Evolutionary conservation across 169 alveolate genomes (phyloP), one percentile per base, ranked within the genome.

Genomic region (Cyclospora cayetanensis): DNA sequence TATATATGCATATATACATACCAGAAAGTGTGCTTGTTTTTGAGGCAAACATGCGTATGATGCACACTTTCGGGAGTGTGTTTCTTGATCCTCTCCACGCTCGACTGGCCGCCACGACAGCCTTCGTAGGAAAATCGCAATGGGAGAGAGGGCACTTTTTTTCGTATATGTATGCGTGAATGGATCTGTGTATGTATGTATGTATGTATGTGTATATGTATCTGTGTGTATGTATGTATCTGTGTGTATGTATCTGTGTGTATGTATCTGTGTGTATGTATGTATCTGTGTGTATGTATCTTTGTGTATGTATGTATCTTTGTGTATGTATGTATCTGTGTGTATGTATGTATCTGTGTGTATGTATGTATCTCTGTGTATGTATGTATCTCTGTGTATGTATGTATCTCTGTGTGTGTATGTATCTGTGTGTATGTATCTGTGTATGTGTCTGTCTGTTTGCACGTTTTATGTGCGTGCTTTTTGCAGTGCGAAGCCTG

Each of bases 401-500:
- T 77, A 27, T 20, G 2, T 53, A 20, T 20, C 18, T 77, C 70
- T 20, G 37, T 77, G 43, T 74, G 29, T 74, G 25, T 74, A 11
- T 74, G 27, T 11, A 41, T 39, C 25, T 27, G 18, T 41, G 90
- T 82, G 68, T 77, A 12, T 77, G 31, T 77, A 12, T 77, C 37
- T 9, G 15, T 9, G 70, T 77, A 3, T 77, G 65, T 9, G 3
- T 77, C 52, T 20, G 2, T 53, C 31, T 20, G 18, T 77, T 41
- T 20, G 37, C 37, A 37, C n/a, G 29, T 74, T 5, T 74, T 41
- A 74, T 82, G 68, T 50, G 68, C 41, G 74, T 43, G 35, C 63
- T 22, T 2, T 29, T 1, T 25, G 7, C 91, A 84, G 91, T 84
- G 91, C 35, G 91, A 84, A 65, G 91, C 91, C 18, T 84, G 91